Base-by-base conservation (phyloP, 768 basidiomycete genomes). In the Suillus lakei region DNA sequence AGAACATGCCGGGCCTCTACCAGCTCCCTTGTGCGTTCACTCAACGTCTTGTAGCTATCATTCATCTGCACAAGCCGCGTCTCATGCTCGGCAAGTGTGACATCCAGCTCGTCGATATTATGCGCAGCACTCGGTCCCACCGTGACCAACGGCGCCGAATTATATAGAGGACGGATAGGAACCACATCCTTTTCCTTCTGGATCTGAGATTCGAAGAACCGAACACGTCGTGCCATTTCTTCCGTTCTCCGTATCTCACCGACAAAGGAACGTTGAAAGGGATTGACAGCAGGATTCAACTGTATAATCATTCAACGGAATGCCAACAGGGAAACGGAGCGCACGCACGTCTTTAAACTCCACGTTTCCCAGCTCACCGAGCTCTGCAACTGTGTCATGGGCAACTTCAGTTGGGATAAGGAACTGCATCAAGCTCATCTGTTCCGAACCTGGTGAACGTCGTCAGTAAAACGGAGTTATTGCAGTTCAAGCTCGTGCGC, bases 241-340 rank as follows among this genome's bases (percentile, higher is more conserved):
- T 98, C 97, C 66, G 97, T 86, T 68, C 93, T 90, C 43, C 98
- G 90, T 69, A 99, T 95, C 77, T 98, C 96, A 41, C 92, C 94
- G 66, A 98, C 94, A 77, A 97, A 99, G 6, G 96, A 96, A 68
- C 98, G 93, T 84, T 99, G 97, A 82, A 99, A 99, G 21, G 97
- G 93, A 78, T 97, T 98, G 71, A 98, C 89, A 67, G 87, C 88
- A 15, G 96, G 94, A 78, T 99, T 99, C 70, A 99, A 81, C 96
- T 99, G 74, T 5, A 30, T 30, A 62, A 44, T 38, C 63, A 23
- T 38, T 34, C 65, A 60, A 48, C 63, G 67, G 69, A 63, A 46
- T 6, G 46, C 38, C 15, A 53, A 32, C 32, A 44, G 54, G 21
- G 39, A 8, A 68, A 60, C 30, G n/a, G 3, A 41, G 21, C 10